These are phyloP conservation scores for Apiospora arundinis DNA, from an alignment of 2,329 filamentous ascomycete species.

Conservation along the genomic window DNA sequence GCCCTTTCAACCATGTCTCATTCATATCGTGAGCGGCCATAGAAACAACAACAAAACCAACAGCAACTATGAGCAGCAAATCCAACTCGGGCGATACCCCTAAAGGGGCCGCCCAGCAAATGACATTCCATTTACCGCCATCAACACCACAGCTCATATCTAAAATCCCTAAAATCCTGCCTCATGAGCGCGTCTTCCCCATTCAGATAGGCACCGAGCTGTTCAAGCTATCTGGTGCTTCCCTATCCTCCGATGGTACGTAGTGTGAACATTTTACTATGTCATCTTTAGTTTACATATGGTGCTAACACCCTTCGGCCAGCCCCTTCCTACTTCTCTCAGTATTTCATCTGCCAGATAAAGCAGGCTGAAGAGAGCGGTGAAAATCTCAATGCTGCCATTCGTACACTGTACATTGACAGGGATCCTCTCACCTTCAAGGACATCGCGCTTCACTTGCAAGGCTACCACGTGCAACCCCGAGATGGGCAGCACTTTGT, in stretches of 20 bases:
- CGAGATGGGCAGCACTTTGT: slow-evolving; percentile 87
- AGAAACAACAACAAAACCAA: slow-evolving; percentile 26
- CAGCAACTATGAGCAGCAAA: slow-evolving; percentile 39
- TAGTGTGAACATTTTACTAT: slow-evolving; percentile 28
- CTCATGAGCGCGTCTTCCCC: slow-evolving; percentile 75
- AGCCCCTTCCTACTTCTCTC: slow-evolving; percentile 97
- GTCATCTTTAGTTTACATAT: slow-evolving; percentile 1
- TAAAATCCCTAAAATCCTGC: slow-evolving; percentile 64
- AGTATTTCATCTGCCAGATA: slow-evolving; percentile 88
- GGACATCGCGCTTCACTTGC: slow-evolving; percentile 88
- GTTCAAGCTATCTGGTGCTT: slow-evolving; percentile 76
- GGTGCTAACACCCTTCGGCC: slow-evolving; percentile 29
- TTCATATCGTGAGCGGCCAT: slow-evolving; percentile 14
- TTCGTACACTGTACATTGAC: slow-evolving; percentile 93
- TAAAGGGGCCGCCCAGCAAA: slow-evolving; percentile 31
- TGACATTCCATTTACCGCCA: slow-evolving; percentile 36
- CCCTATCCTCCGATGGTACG: slow-evolving; percentile 75
- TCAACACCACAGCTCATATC: slow-evolving; percentile 45
- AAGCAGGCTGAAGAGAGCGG: slow-evolving; percentile 65
- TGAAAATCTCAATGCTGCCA: slow-evolving; percentile 52
- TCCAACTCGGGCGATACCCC: slow-evolving; percentile 39
- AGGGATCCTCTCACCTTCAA: slow-evolving; percentile 87
- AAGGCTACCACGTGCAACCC: slow-evolving; percentile 87
- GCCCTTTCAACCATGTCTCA: slow-evolving; percentile 10
- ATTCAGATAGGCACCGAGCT: slow-evolving; percentile 76